Evolutionary conservation across 116 monocot genomes (phyloP), one percentile per base, ranked within the genome.

Genomic region (Iris pallida): DNA sequence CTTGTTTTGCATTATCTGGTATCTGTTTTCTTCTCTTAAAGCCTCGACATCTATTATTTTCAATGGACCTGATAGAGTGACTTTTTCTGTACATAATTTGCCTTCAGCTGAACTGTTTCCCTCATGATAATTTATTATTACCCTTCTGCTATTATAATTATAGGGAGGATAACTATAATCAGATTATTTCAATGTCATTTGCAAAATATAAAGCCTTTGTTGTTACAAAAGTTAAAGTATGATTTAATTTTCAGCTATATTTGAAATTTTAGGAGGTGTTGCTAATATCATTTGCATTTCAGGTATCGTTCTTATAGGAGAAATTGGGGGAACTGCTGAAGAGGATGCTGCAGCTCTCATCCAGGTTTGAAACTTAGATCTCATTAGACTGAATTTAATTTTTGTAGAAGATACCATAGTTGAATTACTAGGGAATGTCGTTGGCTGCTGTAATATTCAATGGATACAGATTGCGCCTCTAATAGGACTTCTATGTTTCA

Each of bases 281-380:
- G 8, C 47, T 64, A 17, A 17, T 47, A 46, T 30, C 30, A 30
- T 30, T 30, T 20, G 64, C 64, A 41, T 47, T 54, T 66, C 74
- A 96, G 96, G 92, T 18, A 85, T 96, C 85, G 78, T 96, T 68
- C 86, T 96, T 60, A 96, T 96, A 68, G 92, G 96, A 72, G 96
- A 96, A 71, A 96, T 96, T 77, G 96, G 96, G 64, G 96, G 96
- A 73, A 96, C 96, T 71, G 92, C 92, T 12, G 92, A 96, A 75
- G 96, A 96, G 76, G 92, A 96, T 87, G 96, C 96, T 45, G 96
- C 92, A 63, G 92, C 96, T 59, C 68, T 96, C 60, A 91, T 96
- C 57, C 75, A 77, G 82, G 91, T 96, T 82, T 52, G 30, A 30
- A 73, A 47, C 13, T 46, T 4, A 11, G 30, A 43, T 16, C 8